phyloP scores from a whole-genome alignment of 1,284 basidiomycete species.

The Ceratobasidium sp. region DNA sequence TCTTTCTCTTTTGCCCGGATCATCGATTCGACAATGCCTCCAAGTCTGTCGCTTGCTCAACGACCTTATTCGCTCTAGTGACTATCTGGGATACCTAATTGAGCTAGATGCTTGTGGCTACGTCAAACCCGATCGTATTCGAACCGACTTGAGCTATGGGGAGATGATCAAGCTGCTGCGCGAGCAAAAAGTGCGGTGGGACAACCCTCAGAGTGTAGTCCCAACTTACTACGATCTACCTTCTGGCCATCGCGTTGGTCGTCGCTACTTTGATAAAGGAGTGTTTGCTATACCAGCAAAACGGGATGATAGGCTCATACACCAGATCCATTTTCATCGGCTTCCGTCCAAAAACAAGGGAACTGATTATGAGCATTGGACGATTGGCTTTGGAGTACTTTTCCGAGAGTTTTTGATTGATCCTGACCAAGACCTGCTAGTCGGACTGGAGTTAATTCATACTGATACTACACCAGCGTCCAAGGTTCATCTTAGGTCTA shows the following conservation, averaged over 20 bases:
- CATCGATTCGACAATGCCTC: slow-evolving; percentile 7
- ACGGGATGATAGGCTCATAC: too few species aligned
- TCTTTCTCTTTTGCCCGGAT: not conserved
- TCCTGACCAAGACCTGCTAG: slow-evolving; percentile 31
- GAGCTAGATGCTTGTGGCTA: slow-evolving; percentile 26
- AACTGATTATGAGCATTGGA: not conserved
- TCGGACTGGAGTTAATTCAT: not conserved
- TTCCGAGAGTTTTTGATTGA: slow-evolving; percentile 16
- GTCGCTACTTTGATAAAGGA: not conserved
- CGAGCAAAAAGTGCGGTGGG: not conserved
- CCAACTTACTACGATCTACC: slow-evolving; percentile 5
- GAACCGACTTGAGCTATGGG: slow-evolving; percentile 8
- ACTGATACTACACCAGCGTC: not conserved
- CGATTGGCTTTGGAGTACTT: not conserved
- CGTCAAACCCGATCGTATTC: not conserved
- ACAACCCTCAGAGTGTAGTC: not conserved
- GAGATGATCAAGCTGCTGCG: slow-evolving; percentile 23
- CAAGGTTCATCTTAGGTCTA: slow-evolving; percentile 28
- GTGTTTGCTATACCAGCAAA: not conserved
- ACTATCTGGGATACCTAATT: slow-evolving; percentile 19
- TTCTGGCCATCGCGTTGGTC: not conserved
- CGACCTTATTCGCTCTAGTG: not conserved
- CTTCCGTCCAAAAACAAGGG: slow-evolving; percentile 26
- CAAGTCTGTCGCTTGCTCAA: slow-evolving; percentile 18
- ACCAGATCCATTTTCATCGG: slow-evolving; percentile 9